Evolutionary conservation across 2,329 filamentous ascomycete species (phyloP), one percentile per base, ranked within the genome.

Genomic region (Nemania sp.): DNA sequence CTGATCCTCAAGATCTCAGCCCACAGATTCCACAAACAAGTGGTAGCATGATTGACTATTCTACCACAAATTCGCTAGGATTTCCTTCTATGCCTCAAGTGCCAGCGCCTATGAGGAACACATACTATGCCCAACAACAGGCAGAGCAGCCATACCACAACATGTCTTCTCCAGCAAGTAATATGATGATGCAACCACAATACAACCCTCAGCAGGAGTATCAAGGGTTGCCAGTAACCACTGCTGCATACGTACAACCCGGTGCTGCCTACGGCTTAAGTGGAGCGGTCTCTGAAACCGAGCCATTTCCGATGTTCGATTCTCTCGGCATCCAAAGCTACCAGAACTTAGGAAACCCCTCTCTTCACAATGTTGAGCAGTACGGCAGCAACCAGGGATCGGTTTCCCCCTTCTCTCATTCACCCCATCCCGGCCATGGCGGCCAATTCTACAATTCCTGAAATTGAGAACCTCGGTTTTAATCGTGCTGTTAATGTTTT

Each of bases 351-450:
- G 71, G 78, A 27, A 75, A 79, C 55, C 74, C 76, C 35, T 70
- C 73, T 35, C 75, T 76, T 57, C 74, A 77, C 24, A 72, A 73
- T 26, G 71, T 75, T 18, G 74, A 79, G 22, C 80, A 80, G 35
- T 84, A 78, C 63, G 78, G 78, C 24, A 79, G 78, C 20, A 79
- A 80, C 41, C 66, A 69, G 10, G 82, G 82, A 6, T 83, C 82
- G 1, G 78, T 79, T 13, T 83, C 83, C 38, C 82, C 83, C 0
- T 85, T 80, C 67, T 73, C 75, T 2, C 81, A 79, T 51, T 84
- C 83, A 10, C 82, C 83, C 5, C 77, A 82, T 51, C 79, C 77
- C 64, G 77, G 74, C 13, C 79, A 80, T 47, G 75, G 73, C 1
- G 73, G 75, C 22, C 65, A 59, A 20, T 83, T 81, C 70, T 83